Evolutionary conservation across 139 green algal genomes (phyloP).

Genomic region (Pleodorina starrii): DNA sequence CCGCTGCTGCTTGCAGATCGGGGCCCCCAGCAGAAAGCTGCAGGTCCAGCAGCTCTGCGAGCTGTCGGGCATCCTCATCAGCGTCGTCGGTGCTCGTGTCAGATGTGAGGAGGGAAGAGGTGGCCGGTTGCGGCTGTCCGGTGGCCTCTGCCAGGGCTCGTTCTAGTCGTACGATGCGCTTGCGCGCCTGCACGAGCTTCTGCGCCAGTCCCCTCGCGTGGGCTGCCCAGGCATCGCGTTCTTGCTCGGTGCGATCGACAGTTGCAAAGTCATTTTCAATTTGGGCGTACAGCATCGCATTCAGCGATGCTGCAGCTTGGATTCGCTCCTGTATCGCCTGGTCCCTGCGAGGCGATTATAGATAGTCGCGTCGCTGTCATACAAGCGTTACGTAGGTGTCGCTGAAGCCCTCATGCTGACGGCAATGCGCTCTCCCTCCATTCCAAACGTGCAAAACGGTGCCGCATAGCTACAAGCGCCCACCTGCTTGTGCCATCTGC

Average conservation of each 20-base stretch:
- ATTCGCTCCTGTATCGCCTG: slow-evolving; percentile 62
- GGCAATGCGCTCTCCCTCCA: too few relatives aligned
- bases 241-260: slow-evolving; percentile 47
- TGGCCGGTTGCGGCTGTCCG: neutral
- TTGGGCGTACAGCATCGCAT: slow-evolving; percentile 62
- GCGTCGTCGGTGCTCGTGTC: neutral
- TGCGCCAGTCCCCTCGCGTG: slow-evolving; percentile 54
- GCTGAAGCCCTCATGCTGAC: too few relatives aligned
- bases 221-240: slow-evolving; percentile 64
- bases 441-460: too few relatives aligned
- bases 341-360: slow-evolving; percentile 51
- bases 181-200: slow-evolving; percentile 51
- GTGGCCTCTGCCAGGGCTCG: neutral
- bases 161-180: slow-evolving; percentile 5
- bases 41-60: slow-evolving; percentile 16
- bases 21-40: neutral
- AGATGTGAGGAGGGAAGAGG: neutral
- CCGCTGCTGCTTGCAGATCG: neutral
- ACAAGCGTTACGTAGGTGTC: too few relatives aligned
- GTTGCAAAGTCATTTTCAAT: slow-evolving; percentile 43
- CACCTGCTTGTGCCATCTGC: slow-evolving; percentile 13
- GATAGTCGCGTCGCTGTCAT: too few relatives aligned
- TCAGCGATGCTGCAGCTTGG: slow-evolving; percentile 62
- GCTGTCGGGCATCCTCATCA: neutral
- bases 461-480: too few relatives aligned